Percentiles rank a stretch among this genome's conserved stretches.
Conservation (phyloP, 805 yeast species). For the Nakazawaea laoshanensis region DNA sequence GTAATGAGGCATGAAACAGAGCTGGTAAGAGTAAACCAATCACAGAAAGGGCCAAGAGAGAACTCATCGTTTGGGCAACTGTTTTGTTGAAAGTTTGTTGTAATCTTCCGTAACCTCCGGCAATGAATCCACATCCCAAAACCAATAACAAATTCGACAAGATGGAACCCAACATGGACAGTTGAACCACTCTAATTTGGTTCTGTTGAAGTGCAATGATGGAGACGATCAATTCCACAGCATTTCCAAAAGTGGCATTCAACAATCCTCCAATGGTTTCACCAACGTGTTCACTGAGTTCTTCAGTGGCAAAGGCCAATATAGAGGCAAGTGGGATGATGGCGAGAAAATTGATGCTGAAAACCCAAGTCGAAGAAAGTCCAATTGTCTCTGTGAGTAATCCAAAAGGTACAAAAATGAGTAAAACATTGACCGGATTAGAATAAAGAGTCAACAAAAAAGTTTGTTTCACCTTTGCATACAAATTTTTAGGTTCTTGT, state of each 20-base stretch:
- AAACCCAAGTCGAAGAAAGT: conserved; percentile 47
- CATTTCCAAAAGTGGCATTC: conserved; percentile 97
- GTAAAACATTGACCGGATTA: conserved; percentile 59
- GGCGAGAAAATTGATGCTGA: conserved; percentile 75
- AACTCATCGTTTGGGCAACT: conserved; percentile 96
- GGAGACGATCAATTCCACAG: conserved; percentile 93
- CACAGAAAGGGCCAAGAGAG: conserved; percentile 84
- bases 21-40: conserved; percentile 91
- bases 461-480: background rate
- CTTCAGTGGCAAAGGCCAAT: conserved; percentile 90
- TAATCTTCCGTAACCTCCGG: conserved; percentile 81
- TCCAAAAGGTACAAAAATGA: conserved; percentile 87
- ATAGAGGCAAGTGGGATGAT: conserved; percentile 90
- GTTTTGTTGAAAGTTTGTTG: conserved; percentile 92
- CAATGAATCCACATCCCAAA: conserved; percentile 89
- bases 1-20: conserved; percentile 83
- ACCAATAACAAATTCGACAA: conserved; percentile 83
- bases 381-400: conserved; percentile 56
- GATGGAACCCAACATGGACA: conserved; percentile 94
- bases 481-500: no score
- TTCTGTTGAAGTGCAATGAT: conserved; percentile 79
- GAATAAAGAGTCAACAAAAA: conserved; percentile 6
- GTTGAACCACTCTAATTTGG: conserved; percentile 91
- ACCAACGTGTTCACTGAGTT: conserved; percentile 79
- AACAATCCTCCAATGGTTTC: conserved; percentile 88